A percentile compares a stretch with the other conserved stretches of the same genome.
Conservation (phyloP, 2,329 filamentous ascomycete genomes). For the Graphilbum ipis-grandicollis region DNA sequence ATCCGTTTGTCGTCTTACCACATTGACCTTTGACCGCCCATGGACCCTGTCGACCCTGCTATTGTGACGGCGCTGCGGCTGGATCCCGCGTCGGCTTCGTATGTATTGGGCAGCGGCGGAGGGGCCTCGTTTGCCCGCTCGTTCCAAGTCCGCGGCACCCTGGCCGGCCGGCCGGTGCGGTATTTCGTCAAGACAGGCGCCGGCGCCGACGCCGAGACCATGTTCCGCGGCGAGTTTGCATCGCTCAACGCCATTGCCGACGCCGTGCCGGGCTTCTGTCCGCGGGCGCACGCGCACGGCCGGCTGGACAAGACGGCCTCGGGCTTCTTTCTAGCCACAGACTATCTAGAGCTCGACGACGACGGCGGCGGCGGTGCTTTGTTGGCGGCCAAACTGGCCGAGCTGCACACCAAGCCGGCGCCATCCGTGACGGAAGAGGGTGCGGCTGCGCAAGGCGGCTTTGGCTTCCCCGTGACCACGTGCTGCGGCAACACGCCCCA, state of each 20-base stretch:
- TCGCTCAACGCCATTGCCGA: constrained; percentile 69
- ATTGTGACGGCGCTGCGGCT: constrained; percentile 44
- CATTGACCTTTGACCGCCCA: too few species aligned
- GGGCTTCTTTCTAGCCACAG: constrained; percentile 48
- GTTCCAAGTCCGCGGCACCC: constrained; percentile 16
- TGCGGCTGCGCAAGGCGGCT: constrained; percentile 18
- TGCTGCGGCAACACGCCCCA: constrained; percentile 78
- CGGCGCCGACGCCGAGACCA: constrained; percentile 40
- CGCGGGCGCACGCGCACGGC: constrained; percentile 58
- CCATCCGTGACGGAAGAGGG: not conserved
- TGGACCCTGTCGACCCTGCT: constrained; percentile 40
- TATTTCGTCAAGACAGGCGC: constrained; percentile 60
- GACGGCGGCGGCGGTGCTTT: too few species aligned
- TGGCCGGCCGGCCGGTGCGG: constrained; percentile 11
- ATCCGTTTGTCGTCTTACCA: too few species aligned
- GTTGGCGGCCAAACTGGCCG: constrained; percentile 61
- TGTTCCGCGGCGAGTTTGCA: constrained; percentile 67
- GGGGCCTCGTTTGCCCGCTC: constrained; percentile 54
- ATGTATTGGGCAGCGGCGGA: constrained; percentile 35
- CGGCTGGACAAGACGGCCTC: constrained; percentile 31
- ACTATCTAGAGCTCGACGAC: constrained; percentile 54
- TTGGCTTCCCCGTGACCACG: constrained; percentile 71
- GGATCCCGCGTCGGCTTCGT: constrained; percentile 27
- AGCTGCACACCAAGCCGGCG: constrained; percentile 56
- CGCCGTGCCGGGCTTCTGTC: constrained; percentile 58